Base-by-base conservation (phyloP, 331 rosid species). In the Rosa hybrid region DNA sequence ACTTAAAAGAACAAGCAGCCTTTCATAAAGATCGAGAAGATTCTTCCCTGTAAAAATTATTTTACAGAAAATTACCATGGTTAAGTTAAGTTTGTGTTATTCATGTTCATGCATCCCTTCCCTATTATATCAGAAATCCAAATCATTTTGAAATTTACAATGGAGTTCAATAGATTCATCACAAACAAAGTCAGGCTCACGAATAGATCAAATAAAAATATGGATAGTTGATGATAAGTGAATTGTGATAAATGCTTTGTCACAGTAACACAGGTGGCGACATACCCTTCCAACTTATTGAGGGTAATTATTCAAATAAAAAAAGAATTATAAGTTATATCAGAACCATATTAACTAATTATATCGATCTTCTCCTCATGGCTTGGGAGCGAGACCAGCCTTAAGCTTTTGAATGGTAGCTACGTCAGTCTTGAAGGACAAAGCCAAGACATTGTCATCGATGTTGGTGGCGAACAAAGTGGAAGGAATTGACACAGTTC, bases 361-460 rank as follows among this genome's bases (percentile, higher is more conserved):
- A 20, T 56, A 51, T 17, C n/a, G 12, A 11, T 49, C 14, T 49
- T 49, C n/a, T 56, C 18, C 4, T 77, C 65, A 77, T 17, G 62
- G 73, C 48, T 77, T 17, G 73, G 73, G 49, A 10, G 74, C 78
- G 16, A 80, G 74, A 12, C 78, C 83, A 39, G 79, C 83, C 56
- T 80, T 80, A 27, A 80, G 72, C 54, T 48, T 63, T 27, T 42
- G 67, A 50, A 80, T 73, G 64, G 83, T 72, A 50, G 67, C 46
- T 5, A 80, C 72, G 13, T 80, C 83, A 14, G 78, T 80, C 53
- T 80, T 72, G 74, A 80, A 80, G 18, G 83, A 74, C 12, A 49
- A 11, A 12, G 83, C 83, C 54, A 80, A 68, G 23, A 64, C 69
- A 51, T 74, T 64, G 25, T 80, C 83, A 9, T 80, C 83, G 5